Conservation (phyloP, 257 asterid species). For the Rehmannia glutinosa region DNA sequence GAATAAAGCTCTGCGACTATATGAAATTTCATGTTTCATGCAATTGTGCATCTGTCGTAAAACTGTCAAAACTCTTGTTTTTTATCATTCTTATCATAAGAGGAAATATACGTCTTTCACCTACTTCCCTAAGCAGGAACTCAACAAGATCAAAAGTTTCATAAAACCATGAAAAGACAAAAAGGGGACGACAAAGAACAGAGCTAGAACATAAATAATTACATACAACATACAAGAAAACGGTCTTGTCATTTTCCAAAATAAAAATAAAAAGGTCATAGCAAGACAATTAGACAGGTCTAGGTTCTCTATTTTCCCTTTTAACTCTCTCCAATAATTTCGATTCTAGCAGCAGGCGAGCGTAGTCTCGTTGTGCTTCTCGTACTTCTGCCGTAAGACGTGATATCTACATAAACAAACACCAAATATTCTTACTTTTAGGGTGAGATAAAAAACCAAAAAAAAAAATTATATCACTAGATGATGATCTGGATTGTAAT, state of each 20-base stretch:
- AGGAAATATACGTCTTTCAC: neutral
- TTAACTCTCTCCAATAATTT: conserved; percentile 40
- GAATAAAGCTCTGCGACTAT: too few species aligned
- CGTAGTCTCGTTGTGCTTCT: conserved; percentile 35
- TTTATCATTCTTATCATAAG: too few species aligned
- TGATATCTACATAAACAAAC: conserved; percentile 32
- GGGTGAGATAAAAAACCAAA: neutral
- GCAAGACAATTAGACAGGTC: neutral
- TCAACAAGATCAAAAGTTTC: too few species aligned
- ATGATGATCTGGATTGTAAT: neutral
- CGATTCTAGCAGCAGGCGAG: conserved; percentile 40
- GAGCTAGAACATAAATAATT: neutral
- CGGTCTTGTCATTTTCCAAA: neutral
- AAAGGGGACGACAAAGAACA: neutral
- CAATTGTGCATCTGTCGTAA: too few species aligned
- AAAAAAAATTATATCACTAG: neutral
- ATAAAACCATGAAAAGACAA: neutral
- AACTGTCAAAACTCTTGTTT: too few species aligned
- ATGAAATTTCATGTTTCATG: too few species aligned
- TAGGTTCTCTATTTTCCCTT: conserved; percentile 19
- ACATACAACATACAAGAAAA: neutral
- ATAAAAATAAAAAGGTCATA: neutral
- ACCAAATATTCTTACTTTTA: neutral
- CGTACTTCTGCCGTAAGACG: conserved; percentile 33
- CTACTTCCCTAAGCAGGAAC: too few species aligned